A percentile compares a stretch with the other conserved stretches of the same genome.
Evolutionary conservation across 2,329 filamentous ascomycete species (phyloP).

Genomic region (Paramyrothecium roridum): DNA sequence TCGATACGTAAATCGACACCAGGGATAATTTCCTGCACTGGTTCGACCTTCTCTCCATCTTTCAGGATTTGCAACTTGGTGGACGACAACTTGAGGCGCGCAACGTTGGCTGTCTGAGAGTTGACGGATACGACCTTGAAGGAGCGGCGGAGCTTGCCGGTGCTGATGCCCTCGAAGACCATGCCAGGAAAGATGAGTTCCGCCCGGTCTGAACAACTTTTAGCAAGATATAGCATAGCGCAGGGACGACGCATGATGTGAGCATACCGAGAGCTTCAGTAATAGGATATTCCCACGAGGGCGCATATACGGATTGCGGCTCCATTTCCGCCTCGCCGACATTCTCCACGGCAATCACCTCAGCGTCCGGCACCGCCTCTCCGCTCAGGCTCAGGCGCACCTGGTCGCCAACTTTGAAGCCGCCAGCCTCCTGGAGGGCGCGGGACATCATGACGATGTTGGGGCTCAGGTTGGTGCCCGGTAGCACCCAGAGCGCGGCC

Average conservation of each 20-base stretch:
- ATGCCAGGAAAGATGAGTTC: constrained; percentile 70
- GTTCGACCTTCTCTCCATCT: constrained; percentile 20
- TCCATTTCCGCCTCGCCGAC: constrained; percentile 38
- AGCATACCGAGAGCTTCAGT: constrained; percentile 28
- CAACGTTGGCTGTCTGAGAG: constrained; percentile 38
- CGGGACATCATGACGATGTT: constrained; percentile 71
- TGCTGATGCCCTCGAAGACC: constrained; percentile 58
- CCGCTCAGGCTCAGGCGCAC: constrained; percentile 54
- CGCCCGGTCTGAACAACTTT: constrained; percentile 44
- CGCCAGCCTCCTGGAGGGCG: constrained; percentile 68
- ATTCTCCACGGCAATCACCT: constrained; percentile 59
- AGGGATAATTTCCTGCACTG: constrained; percentile 11
- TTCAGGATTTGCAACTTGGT: constrained; percentile 37
- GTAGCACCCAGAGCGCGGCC: constrained; percentile 47
- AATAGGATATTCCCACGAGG: constrained; percentile 33
- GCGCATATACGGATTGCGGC: constrained; percentile 21
- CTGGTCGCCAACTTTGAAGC: constrained; percentile 69
- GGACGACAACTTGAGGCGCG: constrained; percentile 36
- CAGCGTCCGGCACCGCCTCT: constrained; percentile 50
- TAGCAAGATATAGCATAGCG: not conserved
- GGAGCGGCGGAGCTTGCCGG: constrained; percentile 24
- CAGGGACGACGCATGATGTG: not conserved
- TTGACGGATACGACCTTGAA: constrained; percentile 61
- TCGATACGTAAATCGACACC: constrained; percentile 40
- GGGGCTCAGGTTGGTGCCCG: constrained; percentile 61